A percentile compares a stretch with the other conserved stretches of the same genome.
Evolutionary conservation across 305 asterid species (phyloP).

Genomic region (Petunia hybrid): DNA sequence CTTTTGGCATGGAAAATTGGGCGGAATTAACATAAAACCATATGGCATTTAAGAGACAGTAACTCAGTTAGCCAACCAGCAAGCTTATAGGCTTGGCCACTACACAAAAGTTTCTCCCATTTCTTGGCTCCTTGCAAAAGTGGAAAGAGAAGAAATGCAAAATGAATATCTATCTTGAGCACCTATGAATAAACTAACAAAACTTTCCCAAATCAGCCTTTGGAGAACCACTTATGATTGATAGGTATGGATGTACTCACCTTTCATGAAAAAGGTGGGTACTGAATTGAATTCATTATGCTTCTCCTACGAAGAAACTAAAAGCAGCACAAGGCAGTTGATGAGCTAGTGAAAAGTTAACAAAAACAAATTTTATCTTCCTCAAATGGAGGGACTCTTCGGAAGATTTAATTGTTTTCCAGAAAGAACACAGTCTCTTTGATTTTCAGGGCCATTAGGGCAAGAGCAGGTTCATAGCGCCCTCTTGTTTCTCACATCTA

Average conservation of each 20-base stretch:
- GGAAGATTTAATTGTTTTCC: slow-evolving; percentile 14
- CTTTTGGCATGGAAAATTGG: background rate
- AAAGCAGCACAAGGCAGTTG: background rate
- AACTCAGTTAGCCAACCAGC: slow-evolving; percentile 20
- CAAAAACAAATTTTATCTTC: background rate
- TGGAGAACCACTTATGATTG: background rate
- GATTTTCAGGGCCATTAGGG: too few relatives aligned
- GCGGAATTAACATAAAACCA: slow-evolving; percentile 1
- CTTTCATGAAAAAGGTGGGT: slow-evolving; percentile 5
- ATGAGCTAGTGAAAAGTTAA: background rate
- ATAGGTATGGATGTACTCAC: background rate
- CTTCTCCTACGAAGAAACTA: slow-evolving; percentile 11
- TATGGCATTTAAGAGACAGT: background rate
- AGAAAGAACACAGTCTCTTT: background rate
- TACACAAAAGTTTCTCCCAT: background rate
- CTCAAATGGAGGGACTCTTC: background rate
- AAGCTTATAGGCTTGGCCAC: slow-evolving; percentile 20
- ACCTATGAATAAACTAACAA: background rate
- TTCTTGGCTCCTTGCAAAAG: background rate
- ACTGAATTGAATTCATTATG: slow-evolving; percentile 2
- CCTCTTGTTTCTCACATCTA: too few relatives aligned
- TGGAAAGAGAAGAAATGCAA: background rate
- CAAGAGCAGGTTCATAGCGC: too few relatives aligned
- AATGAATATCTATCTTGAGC: background rate
- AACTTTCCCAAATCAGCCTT: slow-evolving; percentile 13